These are phyloP conservation scores for Leccinum obscurum DNA, from an alignment of 768 basidiomycete genomes.

Conservation along the genomic window DNA sequence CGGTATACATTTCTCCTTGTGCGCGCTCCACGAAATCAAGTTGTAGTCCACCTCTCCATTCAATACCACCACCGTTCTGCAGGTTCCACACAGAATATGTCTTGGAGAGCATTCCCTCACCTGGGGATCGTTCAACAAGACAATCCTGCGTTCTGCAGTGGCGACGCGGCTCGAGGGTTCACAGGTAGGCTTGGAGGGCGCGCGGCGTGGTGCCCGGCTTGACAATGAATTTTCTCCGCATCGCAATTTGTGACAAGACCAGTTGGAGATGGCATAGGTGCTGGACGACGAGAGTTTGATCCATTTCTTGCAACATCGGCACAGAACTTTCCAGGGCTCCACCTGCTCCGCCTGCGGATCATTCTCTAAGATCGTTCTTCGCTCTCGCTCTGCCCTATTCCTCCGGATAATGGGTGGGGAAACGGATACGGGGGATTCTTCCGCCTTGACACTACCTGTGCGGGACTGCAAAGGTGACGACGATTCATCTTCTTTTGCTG, in stretches of 20 bases:
- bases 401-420: not conserved
- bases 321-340: slow-evolving; percentile 52
- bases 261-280: slow-evolving; percentile 49
- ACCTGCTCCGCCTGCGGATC: slow-evolving; percentile 55
- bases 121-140: slow-evolving; percentile 63
- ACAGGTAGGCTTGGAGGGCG: slow-evolving; percentile 19
- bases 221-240: slow-evolving; percentile 36
- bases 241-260: slow-evolving; percentile 51
- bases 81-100: slow-evolving; percentile 52
- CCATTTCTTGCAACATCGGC: slow-evolving; percentile 65
- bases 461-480: not conserved
- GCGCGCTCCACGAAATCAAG: slow-evolving; percentile 59
- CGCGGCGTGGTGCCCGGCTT: slow-evolving; percentile 16
- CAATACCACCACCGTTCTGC: slow-evolving; percentile 45
- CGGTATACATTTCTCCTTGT: slow-evolving; percentile 54
- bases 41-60: slow-evolving; percentile 58
- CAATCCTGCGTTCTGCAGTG: slow-evolving; percentile 59
- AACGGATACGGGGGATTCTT: not conserved
- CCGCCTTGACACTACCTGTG: slow-evolving; percentile 2
- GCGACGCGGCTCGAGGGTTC: slow-evolving; percentile 63
- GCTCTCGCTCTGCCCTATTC: slow-evolving; percentile 37
- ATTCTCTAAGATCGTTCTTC: slow-evolving; percentile 50
- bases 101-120: slow-evolving; percentile 48
- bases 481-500: not conserved
- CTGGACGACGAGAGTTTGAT: slow-evolving; percentile 45